Percentiles rank a stretch among this genome's conserved stretches.
Conservation (phyloP, 371 early-diverging fungal species). For the Mucor saturninus region DNA sequence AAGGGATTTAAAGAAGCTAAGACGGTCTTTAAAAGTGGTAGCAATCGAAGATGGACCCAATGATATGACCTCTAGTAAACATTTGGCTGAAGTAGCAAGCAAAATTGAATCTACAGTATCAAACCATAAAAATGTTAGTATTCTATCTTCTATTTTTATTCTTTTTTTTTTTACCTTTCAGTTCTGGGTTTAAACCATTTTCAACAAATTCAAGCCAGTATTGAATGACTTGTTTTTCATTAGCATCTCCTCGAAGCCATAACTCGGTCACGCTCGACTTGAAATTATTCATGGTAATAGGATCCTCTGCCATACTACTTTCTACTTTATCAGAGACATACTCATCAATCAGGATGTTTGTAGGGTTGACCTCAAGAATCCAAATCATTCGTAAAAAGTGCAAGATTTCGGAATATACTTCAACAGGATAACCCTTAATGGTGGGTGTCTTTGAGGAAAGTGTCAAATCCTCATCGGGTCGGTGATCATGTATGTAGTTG, state of each 20-base stretch:
- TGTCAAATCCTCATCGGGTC: constrained; percentile 39
- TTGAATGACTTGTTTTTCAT: constrained; percentile 38
- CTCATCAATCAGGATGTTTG: constrained; percentile 55
- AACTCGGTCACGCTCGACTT: constrained; percentile 38
- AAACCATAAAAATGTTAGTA: neutral
- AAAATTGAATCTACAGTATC: constrained; percentile 54
- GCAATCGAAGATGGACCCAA: constrained; percentile 71
- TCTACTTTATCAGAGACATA: constrained; percentile 60
- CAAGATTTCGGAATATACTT: constrained; percentile 64
- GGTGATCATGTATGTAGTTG: constrained; percentile 40
- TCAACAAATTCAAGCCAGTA: constrained; percentile 63
- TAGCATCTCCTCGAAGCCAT: constrained; percentile 52
- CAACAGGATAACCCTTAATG: constrained; percentile 56
- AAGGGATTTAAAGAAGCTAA: constrained; percentile 70
- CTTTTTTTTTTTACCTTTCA: constrained; percentile 35
- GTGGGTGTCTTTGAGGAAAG: constrained; percentile 43
- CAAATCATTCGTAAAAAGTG: constrained; percentile 60
- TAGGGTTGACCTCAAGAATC: constrained; percentile 59
- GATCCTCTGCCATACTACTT: constrained; percentile 55
- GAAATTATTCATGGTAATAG: constrained; percentile 47
- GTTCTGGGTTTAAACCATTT: constrained; percentile 47
- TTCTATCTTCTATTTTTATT: neutral
- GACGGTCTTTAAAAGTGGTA: constrained; percentile 57
- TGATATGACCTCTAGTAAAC: constrained; percentile 76
- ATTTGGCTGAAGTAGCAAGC: constrained; percentile 68